phyloP scores from a whole-genome alignment of 768 basidiomycete genomes.

The Cystobasidium tubakii region DNA sequence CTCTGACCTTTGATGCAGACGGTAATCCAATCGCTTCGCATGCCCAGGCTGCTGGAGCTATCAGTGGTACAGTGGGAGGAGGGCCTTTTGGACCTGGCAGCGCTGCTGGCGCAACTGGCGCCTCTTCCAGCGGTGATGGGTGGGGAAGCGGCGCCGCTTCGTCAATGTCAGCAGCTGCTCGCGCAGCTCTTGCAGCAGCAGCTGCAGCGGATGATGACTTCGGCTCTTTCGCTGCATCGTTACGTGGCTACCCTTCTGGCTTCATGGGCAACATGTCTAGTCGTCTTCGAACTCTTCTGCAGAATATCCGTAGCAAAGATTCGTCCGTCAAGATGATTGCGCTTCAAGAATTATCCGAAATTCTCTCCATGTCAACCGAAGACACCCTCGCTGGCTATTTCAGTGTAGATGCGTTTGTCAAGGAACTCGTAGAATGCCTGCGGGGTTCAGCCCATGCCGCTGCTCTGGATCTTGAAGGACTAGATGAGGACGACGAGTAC shows the following conservation, averaged over 20 bases:
- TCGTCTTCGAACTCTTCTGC: conserved; percentile 82
- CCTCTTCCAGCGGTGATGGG: conserved; percentile 4
- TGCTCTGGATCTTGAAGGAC: conserved; percentile 24
- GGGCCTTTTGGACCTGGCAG: neutral
- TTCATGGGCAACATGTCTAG: conserved; percentile 76
- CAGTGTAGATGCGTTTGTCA: conserved; percentile 82
- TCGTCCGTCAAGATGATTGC: conserved; percentile 80
- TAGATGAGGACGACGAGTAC: conserved; percentile 43
- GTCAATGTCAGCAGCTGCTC: conserved; percentile 9
- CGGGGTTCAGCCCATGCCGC: conserved; percentile 16
- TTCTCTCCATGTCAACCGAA: conserved; percentile 92
- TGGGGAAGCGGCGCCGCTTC: neutral
- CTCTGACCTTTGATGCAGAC: conserved; percentile 21
- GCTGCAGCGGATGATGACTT: conserved; percentile 30
- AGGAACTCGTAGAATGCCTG: conserved; percentile 83
- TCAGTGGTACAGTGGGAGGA: neutral
- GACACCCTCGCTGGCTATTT: conserved; percentile 96
- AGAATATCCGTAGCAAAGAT: conserved; percentile 76
- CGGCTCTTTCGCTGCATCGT: conserved; percentile 35
- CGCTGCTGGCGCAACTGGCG: neutral
- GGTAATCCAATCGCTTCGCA: conserved; percentile 11
- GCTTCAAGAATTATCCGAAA: conserved; percentile 86
- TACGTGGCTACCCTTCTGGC: conserved; percentile 46
- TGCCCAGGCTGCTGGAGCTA: neutral
- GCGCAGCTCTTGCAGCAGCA: conserved; percentile 36